phyloP scores from a whole-genome alignment of 192 early-diverging fungal species.

The Coemansia pectinata region DNA sequence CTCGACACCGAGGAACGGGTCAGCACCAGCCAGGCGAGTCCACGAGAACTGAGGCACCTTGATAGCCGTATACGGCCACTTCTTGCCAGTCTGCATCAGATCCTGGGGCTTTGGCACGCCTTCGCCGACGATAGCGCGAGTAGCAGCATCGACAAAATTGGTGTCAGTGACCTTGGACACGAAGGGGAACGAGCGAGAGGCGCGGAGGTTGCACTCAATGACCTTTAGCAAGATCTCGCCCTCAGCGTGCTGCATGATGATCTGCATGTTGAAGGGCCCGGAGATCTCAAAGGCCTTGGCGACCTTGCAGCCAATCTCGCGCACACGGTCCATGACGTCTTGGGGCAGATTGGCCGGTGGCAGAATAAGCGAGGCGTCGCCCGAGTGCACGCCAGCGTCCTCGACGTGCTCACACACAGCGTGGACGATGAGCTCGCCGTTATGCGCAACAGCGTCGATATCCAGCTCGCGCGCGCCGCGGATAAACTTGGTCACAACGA shows the following conservation, averaged over 20 bases:
- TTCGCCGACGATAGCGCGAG: slow-evolving; percentile 72
- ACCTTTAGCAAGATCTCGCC: slow-evolving; percentile 74
- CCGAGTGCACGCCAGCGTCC: slow-evolving; percentile 97
- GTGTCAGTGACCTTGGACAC: slow-evolving; percentile 91
- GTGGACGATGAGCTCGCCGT: slow-evolving; percentile 83
- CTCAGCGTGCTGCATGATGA: slow-evolving; percentile 68
- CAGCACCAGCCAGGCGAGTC: slow-evolving; percentile 93
- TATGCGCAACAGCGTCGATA: slow-evolving; percentile 86
- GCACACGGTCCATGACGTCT: slow-evolving; percentile 61
- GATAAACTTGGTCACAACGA: slow-evolving; percentile 98
- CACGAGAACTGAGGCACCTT: slow-evolving; percentile 97
- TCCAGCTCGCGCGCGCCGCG: slow-evolving; percentile 92
- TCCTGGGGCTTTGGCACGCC: slow-evolving; percentile 61
- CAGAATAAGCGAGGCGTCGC: slow-evolving; percentile 91
- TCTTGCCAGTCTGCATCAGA: slow-evolving; percentile 42
- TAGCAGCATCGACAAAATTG: slow-evolving; percentile 92
- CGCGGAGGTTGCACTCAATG: slow-evolving; percentile 98
- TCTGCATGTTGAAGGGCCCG: slow-evolving; percentile 99
- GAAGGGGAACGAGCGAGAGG: slow-evolving; percentile 97
- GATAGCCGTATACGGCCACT: slow-evolving; percentile 77
- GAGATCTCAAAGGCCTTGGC: slow-evolving; percentile 90
- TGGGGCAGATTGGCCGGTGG: slow-evolving; percentile 66
- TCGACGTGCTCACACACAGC: slow-evolving; percentile 96
- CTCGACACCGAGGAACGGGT: slow-evolving; percentile 96
- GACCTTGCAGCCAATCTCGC: slow-evolving; percentile 82